These are phyloP conservation scores for Pisolithus orientalis DNA, from an alignment of 768 basidiomycete species.

Conservation along the genomic window DNA sequence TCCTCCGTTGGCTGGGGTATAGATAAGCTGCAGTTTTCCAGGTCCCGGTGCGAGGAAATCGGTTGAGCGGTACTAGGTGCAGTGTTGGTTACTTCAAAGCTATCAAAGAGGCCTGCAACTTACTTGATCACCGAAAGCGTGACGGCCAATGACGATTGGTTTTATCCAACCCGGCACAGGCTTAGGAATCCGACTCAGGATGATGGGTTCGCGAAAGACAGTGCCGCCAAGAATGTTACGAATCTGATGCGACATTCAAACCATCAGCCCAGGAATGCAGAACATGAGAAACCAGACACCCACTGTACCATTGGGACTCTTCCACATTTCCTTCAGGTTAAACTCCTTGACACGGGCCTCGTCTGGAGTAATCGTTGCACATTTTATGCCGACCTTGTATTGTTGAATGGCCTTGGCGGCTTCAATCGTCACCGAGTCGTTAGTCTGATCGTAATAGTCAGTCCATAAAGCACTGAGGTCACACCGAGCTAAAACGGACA, in stretches of 20 bases:
- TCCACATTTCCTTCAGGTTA: conserved; percentile 99
- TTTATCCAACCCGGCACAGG: conserved; percentile 96
- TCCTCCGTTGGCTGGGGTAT: conserved; percentile 75
- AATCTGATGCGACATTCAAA: conserved; percentile 45
- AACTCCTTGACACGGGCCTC: conserved; percentile 95
- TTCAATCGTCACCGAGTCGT: conserved; percentile 89
- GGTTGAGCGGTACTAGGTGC: conserved; percentile 79
- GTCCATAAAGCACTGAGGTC: neutral
- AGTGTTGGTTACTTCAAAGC: conserved; percentile 2
- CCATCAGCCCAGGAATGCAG: neutral
- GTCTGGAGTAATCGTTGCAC: conserved; percentile 98
- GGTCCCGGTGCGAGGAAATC: conserved; percentile 89
- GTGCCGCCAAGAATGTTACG: conserved; percentile 98
- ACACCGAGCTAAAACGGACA: neutral
- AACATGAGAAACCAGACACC: conserved; percentile 21
- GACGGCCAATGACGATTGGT: conserved; percentile 93
- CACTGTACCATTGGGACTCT: conserved; percentile 91
- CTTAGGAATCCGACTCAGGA: conserved; percentile 83
- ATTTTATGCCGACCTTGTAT: conserved; percentile 97
- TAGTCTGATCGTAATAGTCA: conserved; percentile 51
- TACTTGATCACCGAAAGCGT: conserved; percentile 95
- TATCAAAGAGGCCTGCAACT: conserved; percentile 12
- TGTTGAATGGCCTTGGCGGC: conserved; percentile 92
- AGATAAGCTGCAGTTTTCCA: conserved; percentile 91
- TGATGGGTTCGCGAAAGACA: conserved; percentile 98